These are phyloP conservation scores for Fusarium stilboides DNA, from an alignment of 2,329 filamentous ascomycete genomes.

Conservation along the genomic window DNA sequence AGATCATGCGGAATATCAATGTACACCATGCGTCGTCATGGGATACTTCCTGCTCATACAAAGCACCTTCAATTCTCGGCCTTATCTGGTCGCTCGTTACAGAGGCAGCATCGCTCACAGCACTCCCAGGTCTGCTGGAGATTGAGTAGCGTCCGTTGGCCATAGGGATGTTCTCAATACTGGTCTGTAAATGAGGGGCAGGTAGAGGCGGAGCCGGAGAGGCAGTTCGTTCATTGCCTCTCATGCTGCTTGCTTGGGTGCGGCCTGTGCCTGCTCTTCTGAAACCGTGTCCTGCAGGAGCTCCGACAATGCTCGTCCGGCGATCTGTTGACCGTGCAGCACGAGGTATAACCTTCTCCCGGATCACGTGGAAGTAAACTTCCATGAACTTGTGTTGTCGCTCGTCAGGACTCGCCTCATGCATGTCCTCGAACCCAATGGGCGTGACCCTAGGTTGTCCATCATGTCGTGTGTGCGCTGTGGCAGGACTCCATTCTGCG, in stretches of 20 bases:
- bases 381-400: constrained; percentile 67
- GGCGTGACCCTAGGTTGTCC: constrained; percentile 31
- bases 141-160: constrained; percentile 22
- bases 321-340: constrained; percentile 51
- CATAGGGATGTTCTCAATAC: constrained; percentile 22
- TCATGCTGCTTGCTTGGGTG: constrained; percentile 47
- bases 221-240: constrained; percentile 23
- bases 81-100: constrained; percentile 17
- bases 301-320: constrained; percentile 46
- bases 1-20: constrained; percentile 70
- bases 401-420: constrained; percentile 63
- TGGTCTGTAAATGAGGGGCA: constrained; percentile 26
- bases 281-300: constrained; percentile 43
- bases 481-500: constrained; percentile 37
- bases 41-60: constrained; percentile 48
- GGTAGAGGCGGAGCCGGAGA: constrained; percentile 28
- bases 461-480: constrained; percentile 21
- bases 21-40: constrained; percentile 68
- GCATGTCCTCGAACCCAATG: constrained; percentile 62
- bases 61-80: constrained; percentile 19
- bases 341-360: constrained; percentile 57
- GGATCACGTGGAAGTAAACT: constrained; percentile 66
- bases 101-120: constrained; percentile 31
- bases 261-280: constrained; percentile 42
- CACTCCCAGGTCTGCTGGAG: constrained; percentile 32